Evolutionary conservation across 1,139 yeast species (phyloP).

Genomic region (Geotrichum histeridarum): DNA sequence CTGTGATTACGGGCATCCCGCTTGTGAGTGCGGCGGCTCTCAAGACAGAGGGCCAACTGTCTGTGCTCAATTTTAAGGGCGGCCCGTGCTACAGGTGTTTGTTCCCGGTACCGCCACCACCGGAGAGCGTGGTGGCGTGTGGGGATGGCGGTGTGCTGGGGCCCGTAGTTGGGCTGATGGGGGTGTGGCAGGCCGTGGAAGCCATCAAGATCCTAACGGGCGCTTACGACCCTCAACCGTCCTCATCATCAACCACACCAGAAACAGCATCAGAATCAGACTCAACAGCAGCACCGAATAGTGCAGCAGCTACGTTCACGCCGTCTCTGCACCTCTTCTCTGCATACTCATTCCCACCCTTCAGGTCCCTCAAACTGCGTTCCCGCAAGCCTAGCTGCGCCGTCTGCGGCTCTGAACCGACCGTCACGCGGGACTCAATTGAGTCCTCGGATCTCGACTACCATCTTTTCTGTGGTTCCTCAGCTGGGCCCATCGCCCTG

Average conservation of each 20-base stretch:
- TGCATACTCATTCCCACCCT: slow-evolving; percentile 66
- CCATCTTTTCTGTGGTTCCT: slow-evolving; percentile 64
- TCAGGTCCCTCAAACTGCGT: slow-evolving; percentile 78
- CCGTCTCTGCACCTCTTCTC: slow-evolving; percentile 70
- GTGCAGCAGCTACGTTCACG: slow-evolving; percentile 38
- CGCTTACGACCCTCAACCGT: slow-evolving; percentile 47
- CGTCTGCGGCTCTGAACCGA: slow-evolving; percentile 54
- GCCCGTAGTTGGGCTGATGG: slow-evolving; percentile 89
- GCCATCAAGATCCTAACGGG: slow-evolving; percentile 68
- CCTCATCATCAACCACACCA: not conserved
- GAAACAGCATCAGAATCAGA: slow-evolving; percentile 28
- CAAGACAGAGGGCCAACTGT: slow-evolving; percentile 84
- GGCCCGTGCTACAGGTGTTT: slow-evolving; percentile 97
- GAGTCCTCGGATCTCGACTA: slow-evolving; percentile 53
- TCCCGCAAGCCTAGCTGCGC: slow-evolving; percentile 55
- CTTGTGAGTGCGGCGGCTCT: slow-evolving; percentile 90
- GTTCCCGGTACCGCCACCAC: slow-evolving; percentile 86
- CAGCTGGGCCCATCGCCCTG: not conserved
- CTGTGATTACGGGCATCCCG: slow-evolving; percentile 63
- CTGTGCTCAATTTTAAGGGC: slow-evolving; percentile 59
- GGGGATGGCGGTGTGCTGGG: slow-evolving; percentile 95
- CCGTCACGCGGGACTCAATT: slow-evolving; percentile 47
- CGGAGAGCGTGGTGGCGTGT: slow-evolving; percentile 76
- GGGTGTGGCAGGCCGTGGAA: slow-evolving; percentile 84
- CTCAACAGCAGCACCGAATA: not conserved